Percentiles rank a stretch among this genome's conserved stretches.
These are phyloP conservation scores for Carallia brachiata DNA, from an alignment of 345 rosid genomes.

Conservation along the genomic window DNA sequence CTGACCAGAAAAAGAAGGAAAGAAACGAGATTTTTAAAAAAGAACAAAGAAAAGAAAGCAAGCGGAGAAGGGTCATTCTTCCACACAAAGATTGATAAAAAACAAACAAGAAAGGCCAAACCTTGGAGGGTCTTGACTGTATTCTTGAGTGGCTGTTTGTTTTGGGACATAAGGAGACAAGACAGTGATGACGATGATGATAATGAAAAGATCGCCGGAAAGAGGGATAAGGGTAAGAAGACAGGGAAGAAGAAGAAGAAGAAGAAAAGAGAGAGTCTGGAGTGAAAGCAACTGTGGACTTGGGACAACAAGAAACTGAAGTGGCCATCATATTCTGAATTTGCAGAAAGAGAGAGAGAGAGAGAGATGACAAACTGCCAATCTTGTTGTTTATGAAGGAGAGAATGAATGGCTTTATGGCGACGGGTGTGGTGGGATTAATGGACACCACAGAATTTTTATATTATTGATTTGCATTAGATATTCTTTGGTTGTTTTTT, in stretches of 20 bases:
- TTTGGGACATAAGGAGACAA: conserved; percentile 28
- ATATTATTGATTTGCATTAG: too few species aligned
- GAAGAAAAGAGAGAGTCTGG: conserved; percentile 2
- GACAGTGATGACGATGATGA: conserved; percentile 5
- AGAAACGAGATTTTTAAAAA: neutral
- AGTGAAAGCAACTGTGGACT: conserved; percentile 23
- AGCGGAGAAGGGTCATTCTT: neutral
- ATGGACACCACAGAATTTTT: conserved; percentile 34
- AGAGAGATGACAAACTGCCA: neutral
- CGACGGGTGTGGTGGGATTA: conserved; percentile 14
- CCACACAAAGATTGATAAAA: too few species aligned
- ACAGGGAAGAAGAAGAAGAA: conserved; percentile 27
- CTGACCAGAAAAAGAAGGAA: conserved; percentile 24
- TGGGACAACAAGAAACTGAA: conserved; percentile 27
- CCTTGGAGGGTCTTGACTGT: conserved; percentile 33
- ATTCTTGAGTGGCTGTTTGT: conserved; percentile 19
- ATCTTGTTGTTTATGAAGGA: neutral
- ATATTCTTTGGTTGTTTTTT: neutral
- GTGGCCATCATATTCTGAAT: conserved; percentile 23
- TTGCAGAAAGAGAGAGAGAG: neutral
- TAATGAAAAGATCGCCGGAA: conserved; percentile 16
- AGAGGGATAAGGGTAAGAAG: conserved; percentile 21
- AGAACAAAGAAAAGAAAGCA: neutral
- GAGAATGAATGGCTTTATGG: neutral
- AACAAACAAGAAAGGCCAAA: conserved; percentile 6